These are phyloP conservation scores for Mycena albidolilacea DNA, from an alignment of 768 basidiomycete species.

Conservation along the genomic window DNA sequence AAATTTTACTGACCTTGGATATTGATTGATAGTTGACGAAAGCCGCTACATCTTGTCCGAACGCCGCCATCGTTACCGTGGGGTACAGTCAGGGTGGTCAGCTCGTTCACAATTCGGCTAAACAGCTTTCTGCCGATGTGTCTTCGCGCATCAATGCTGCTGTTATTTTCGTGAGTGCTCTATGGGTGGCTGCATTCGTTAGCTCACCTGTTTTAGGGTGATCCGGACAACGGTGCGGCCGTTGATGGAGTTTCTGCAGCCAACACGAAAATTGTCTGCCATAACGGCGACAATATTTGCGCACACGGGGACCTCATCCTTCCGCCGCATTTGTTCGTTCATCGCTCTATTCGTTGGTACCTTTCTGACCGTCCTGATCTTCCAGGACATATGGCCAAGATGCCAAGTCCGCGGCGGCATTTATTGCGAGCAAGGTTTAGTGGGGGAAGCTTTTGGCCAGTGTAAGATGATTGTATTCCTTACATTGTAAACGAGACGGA, in stretches of 20 bases:
- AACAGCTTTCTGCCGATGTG: conserved; percentile 34
- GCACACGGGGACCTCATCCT: conserved; percentile 24
- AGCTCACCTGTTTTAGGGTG: conserved; percentile 14
- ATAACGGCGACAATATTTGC: conserved; percentile 33
- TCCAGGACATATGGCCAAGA: conserved; percentile 37
- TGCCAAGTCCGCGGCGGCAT: conserved; percentile 27
- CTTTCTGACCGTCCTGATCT: neutral
- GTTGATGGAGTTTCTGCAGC: conserved; percentile 22
- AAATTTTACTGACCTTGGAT: neutral
- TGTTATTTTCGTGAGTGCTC: conserved; percentile 39
- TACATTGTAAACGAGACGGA: conserved; percentile 8
- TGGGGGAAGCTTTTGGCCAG: neutral
- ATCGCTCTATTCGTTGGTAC: neutral
- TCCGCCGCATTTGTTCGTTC: conserved; percentile 35
- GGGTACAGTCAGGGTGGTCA: conserved; percentile 43
- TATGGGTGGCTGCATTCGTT: neutral
- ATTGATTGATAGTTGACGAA: conserved; percentile 33
- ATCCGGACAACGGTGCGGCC: conserved; percentile 33
- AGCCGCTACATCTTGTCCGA: conserved; percentile 37
- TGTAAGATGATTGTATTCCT: neutral
- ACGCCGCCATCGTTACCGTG: conserved; percentile 36
- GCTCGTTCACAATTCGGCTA: conserved; percentile 41
- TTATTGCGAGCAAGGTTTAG: conserved; percentile 37
- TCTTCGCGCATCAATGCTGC: conserved; percentile 38
- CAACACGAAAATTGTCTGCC: conserved; percentile 36